Conservation (phyloP, 2,329 filamentous ascomycete genomes). For the Coniochaeta prunicola region DNA sequence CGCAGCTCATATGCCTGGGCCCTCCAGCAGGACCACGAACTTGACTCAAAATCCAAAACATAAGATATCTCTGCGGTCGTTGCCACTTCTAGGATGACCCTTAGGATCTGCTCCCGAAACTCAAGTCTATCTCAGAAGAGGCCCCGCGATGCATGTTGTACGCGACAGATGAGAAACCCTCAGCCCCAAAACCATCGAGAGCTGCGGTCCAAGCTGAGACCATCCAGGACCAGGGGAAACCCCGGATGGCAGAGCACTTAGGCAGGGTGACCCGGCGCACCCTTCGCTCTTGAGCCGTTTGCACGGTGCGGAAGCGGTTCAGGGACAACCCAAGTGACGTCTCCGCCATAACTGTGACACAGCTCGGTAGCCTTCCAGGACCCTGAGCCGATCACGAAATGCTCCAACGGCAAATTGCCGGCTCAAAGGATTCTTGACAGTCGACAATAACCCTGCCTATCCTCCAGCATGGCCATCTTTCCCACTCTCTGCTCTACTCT, state of each 20-base stretch:
- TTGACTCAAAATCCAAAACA: neutral
- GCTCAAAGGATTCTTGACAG: neutral
- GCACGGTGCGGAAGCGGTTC: too few relatives aligned
- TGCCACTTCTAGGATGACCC: neutral
- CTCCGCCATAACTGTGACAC: too few relatives aligned
- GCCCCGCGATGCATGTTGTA: neutral
- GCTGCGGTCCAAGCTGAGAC: neutral
- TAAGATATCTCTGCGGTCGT: neutral
- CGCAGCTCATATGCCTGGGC: neutral
- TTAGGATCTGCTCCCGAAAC: neutral
- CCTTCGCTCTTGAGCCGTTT: too few relatives aligned
- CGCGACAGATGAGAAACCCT: neutral
- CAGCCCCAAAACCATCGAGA: neutral
- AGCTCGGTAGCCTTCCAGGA: neutral
- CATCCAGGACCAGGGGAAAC: too few relatives aligned
- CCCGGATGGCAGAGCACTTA: too few relatives aligned
- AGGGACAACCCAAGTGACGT: too few relatives aligned
- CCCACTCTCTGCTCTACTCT: neutral
- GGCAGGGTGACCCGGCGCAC: too few relatives aligned
- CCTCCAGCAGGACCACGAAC: neutral
- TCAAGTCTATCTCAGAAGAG: neutral
- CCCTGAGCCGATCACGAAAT: too few relatives aligned
- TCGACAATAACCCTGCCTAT: neutral
- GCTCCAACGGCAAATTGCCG: neutral
- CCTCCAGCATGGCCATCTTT: neutral